These are phyloP conservation scores for Rhododendron ferrugineum DNA, from an alignment of 148 eudicot genomes.

Conservation along the genomic window DNA sequence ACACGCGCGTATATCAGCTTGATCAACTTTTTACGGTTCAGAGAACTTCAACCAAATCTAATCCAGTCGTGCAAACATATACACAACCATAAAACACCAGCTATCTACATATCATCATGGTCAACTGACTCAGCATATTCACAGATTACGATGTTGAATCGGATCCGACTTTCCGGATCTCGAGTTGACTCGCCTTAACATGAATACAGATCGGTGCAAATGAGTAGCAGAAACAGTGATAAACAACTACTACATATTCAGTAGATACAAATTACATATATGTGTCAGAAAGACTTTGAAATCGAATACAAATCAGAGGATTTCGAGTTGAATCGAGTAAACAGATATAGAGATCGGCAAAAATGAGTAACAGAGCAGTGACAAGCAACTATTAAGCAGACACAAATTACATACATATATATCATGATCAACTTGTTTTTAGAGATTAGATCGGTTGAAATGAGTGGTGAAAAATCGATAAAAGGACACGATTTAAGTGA, in stretches of 20 bases:
- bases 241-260: background rate
- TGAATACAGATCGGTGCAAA: background rate
- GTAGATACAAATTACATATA: background rate
- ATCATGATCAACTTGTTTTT: too few species aligned
- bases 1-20: background rate
- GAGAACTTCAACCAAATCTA: background rate
- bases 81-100: background rate
- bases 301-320: background rate
- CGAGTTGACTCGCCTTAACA: background rate
- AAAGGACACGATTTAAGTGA: background rate
- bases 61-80: background rate
- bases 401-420: background rate
- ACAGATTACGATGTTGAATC: background rate
- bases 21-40: background rate
- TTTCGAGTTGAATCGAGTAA: background rate
- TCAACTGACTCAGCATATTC: background rate
- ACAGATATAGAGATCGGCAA: background rate
- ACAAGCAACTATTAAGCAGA: background rate
- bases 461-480: too few species aligned
- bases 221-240: background rate
- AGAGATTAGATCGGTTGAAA: too few species aligned
- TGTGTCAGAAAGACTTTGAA: background rate
- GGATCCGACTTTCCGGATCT: background rate
- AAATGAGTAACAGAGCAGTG: background rate
- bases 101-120: background rate